Conservation (phyloP, 805 yeast species). For the Yamadazyma phyllophila region DNA sequence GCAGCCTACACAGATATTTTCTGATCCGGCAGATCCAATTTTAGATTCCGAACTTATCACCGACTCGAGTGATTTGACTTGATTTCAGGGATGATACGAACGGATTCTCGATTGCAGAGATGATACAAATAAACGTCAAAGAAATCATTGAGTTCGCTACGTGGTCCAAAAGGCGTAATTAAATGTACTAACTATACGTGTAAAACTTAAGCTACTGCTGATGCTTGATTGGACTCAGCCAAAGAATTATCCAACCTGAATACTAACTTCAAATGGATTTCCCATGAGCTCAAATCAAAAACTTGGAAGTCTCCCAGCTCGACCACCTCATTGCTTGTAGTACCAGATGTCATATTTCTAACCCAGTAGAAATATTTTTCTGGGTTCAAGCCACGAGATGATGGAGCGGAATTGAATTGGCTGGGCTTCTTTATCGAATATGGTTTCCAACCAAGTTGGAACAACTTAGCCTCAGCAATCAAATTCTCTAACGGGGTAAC, state of each 20-base stretch:
- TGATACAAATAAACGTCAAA: too few species aligned
- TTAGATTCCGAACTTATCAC: neutral
- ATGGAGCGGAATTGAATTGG: neutral
- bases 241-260: conserved; percentile 32
- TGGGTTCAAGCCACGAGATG: conserved; percentile 8
- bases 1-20: conserved; percentile 3
- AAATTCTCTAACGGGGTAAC: conserved; percentile 42
- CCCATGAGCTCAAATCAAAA: conserved; percentile 43
- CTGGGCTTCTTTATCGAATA: conserved; percentile 18
- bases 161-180: too few species aligned
- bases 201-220: conserved; percentile 3
- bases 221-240: conserved; percentile 7
- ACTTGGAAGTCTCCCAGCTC: conserved; percentile 41
- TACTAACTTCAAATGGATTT: conserved; percentile 35
- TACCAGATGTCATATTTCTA: conserved; percentile 13
- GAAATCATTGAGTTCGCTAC: neutral
- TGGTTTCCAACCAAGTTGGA: conserved; percentile 43
- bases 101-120: too few species aligned
- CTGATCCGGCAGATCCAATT: neutral
- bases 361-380: conserved; percentile 20
- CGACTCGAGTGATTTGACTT: neutral
- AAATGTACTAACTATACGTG: neutral
- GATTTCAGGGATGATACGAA: too few species aligned
- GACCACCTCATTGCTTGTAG: conserved; percentile 5
- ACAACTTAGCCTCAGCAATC: conserved; percentile 40